Evolutionary conservation across 2,329 filamentous ascomycete genomes (phyloP).

Genomic region (Cytospora piceicola): DNA sequence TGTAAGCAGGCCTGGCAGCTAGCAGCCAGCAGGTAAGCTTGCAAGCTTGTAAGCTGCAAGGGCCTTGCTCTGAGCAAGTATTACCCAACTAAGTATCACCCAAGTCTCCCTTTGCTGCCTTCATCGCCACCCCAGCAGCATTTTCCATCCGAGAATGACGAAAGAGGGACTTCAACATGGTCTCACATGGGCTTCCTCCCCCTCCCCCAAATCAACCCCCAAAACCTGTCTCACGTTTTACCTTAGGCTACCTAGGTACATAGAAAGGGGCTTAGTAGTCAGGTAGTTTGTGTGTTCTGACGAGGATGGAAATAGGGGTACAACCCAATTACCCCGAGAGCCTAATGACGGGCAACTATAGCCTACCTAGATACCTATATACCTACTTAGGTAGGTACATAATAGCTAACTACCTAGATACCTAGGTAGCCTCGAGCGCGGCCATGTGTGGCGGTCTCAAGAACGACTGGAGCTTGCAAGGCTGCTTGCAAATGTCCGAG

Average conservation of each 20-base stretch:
- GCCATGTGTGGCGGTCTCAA: too few relatives aligned
- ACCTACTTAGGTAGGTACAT: too few relatives aligned
- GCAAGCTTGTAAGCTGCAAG: too few relatives aligned
- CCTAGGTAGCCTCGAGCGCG: too few relatives aligned
- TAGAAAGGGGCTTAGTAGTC: background rate
- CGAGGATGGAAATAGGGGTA: background rate
- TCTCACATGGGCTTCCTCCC: background rate
- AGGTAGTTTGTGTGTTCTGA: background rate
- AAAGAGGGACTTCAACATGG: background rate
- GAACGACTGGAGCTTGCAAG: background rate
- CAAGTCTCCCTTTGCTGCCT: background rate
- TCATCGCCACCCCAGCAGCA: background rate
- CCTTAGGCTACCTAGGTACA: too few relatives aligned
- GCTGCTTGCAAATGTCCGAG: background rate
- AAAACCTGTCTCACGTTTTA: background rate
- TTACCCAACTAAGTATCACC: background rate
- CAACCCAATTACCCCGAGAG: background rate
- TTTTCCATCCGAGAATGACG: background rate
- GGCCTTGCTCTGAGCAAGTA: background rate
- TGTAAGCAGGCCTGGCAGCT: too few relatives aligned
- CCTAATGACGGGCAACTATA: background rate
- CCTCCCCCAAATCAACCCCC: background rate
- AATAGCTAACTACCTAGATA: too few relatives aligned
- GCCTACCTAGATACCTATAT: too few relatives aligned
- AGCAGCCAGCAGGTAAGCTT: too few relatives aligned